Conservation (phyloP, 495 filamentous ascomycete species). For the Pyrenula aspistea region DNA sequence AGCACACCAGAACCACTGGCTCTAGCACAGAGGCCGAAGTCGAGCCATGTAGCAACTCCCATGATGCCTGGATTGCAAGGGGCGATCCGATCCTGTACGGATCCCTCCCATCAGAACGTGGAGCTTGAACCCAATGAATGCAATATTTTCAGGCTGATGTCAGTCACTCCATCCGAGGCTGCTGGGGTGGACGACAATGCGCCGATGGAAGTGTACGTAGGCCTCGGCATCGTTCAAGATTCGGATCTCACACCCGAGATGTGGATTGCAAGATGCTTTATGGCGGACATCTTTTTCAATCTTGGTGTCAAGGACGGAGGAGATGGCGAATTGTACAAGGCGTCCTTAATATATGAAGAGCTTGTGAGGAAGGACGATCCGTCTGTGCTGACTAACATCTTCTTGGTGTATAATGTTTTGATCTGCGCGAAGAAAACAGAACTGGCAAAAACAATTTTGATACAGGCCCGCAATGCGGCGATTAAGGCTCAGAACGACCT, state of each 20-base stretch:
- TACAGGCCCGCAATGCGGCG: neutral
- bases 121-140: neutral
- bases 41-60: too few relatives aligned
- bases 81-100: neutral
- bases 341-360: neutral
- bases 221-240: neutral
- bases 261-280: neutral
- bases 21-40: neutral
- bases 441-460: neutral
- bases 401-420: neutral
- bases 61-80: neutral
- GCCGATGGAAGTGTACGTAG: neutral
- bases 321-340: neutral
- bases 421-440: neutral
- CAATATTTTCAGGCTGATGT: neutral
- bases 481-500: neutral
- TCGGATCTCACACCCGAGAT: neutral
- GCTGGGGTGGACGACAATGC: neutral
- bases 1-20: neutral
- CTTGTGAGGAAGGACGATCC: neutral
- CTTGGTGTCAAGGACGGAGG: neutral
- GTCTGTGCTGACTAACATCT: neutral
- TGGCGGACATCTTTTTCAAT: neutral
- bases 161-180: neutral
- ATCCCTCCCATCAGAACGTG: neutral